phyloP scores from a whole-genome alignment of 768 basidiomycete species.

The Pisolithus albus region DNA sequence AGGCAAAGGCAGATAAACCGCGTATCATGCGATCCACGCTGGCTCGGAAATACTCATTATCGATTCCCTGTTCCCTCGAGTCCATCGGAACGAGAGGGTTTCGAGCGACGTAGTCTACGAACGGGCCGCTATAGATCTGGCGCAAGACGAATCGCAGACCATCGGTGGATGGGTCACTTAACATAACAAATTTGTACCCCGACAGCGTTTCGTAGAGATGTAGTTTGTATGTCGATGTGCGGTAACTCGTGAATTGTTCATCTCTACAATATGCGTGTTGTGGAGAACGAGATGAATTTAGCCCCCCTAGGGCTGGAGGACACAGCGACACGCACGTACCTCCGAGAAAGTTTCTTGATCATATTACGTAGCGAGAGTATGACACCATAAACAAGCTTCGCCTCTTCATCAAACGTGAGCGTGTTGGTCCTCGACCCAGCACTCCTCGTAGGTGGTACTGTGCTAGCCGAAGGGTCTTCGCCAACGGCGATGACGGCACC shows the following conservation, averaged over 20 bases:
- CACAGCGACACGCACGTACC: constrained; percentile 37
- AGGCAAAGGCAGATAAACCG: constrained; percentile 44
- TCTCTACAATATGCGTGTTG: constrained; percentile 45
- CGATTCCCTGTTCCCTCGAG: constrained; percentile 76
- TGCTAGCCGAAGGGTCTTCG: constrained; percentile 35
- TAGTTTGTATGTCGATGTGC: constrained; percentile 87
- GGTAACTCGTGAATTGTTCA: constrained; percentile 86
- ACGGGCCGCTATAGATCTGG: constrained; percentile 91
- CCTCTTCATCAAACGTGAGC: constrained; percentile 93
- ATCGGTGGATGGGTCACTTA: constrained; percentile 81
- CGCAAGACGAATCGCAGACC: constrained; percentile 75
- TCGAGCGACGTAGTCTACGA: constrained; percentile 88
- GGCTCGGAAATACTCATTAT: constrained; percentile 85
- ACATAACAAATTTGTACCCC: constrained; percentile 92
- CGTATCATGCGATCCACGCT: constrained; percentile 73
- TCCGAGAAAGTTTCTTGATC: constrained; percentile 88
- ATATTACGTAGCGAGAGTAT: constrained; percentile 87
- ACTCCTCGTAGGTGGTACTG: constrained; percentile 6
- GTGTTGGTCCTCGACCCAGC: constrained; percentile 35
- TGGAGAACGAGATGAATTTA: background rate
- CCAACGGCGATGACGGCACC: constrained; percentile 63
- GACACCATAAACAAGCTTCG: constrained; percentile 95
- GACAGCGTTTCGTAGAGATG: constrained; percentile 89
- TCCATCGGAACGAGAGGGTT: constrained; percentile 87
- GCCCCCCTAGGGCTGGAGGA: no score